A percentile compares a stretch with the other conserved stretches of the same genome.
phyloP scores from a whole-genome alignment of 495 filamentous ascomycete genomes.

The Xylaria longipes region DNA sequence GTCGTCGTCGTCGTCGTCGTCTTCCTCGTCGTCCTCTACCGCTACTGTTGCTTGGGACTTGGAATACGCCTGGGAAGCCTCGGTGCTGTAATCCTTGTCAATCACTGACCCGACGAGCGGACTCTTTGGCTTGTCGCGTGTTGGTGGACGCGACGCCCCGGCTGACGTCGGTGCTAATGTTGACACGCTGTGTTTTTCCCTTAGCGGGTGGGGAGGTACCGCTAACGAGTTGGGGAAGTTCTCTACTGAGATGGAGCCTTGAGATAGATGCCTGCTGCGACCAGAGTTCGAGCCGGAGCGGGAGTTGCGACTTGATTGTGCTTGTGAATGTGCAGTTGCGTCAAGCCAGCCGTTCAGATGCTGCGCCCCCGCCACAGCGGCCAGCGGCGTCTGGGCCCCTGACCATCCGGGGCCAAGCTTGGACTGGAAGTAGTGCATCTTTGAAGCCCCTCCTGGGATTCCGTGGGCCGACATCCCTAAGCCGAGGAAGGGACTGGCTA shows the following conservation, averaged over 20 bases:
- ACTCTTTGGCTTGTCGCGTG: slow-evolving; percentile 42
- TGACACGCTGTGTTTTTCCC: slow-evolving; percentile 61
- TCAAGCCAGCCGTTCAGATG: slow-evolving; percentile 53
- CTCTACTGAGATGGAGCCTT: slow-evolving; percentile 51
- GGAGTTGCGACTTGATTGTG: neutral
- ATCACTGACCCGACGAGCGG: slow-evolving; percentile 29
- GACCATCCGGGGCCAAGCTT: slow-evolving; percentile 79
- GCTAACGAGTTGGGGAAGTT: slow-evolving; percentile 43
- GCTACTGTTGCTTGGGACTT: slow-evolving; percentile 21
- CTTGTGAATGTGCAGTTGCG: neutral
- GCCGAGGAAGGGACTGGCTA: slow-evolving; percentile 69
- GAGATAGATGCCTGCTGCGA: slow-evolving; percentile 52
- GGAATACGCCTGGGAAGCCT: slow-evolving; percentile 21
- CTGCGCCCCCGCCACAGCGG: slow-evolving; percentile 77
- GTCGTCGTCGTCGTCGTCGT: slow-evolving; percentile 38
- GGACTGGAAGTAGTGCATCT: slow-evolving; percentile 89
- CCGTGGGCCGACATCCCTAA: slow-evolving; percentile 64
- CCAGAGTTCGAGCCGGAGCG: slow-evolving; percentile 17
- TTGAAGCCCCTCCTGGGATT: slow-evolving; percentile 85
- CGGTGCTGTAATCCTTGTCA: slow-evolving; percentile 20
- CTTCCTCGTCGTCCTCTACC: slow-evolving; percentile 21
- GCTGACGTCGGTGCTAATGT: slow-evolving; percentile 55
- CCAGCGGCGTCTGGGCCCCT: slow-evolving; percentile 84
- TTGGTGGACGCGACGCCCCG: slow-evolving; percentile 56
- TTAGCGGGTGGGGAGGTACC: slow-evolving; percentile 35